Conservation (phyloP, 345 rosid genomes). For the Raphanus raphanistrum region DNA sequence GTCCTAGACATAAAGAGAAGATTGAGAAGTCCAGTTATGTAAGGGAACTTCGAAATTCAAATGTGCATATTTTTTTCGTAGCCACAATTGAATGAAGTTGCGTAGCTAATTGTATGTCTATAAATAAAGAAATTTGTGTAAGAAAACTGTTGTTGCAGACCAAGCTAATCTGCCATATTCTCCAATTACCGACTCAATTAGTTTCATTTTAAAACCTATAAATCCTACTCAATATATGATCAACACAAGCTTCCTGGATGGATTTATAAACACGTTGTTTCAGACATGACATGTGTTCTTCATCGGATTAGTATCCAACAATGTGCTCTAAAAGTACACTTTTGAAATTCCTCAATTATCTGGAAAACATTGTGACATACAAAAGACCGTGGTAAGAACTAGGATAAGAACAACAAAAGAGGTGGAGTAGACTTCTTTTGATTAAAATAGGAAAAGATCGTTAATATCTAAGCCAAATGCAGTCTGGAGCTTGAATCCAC, state of each 20-base stretch:
- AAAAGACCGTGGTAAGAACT: no score
- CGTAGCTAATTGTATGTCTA: neutral
- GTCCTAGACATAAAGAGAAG: neutral
- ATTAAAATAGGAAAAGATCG: no score
- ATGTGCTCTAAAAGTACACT: no score
- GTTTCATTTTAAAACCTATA: neutral
- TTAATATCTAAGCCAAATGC: no score
- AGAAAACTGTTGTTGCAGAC: no score
- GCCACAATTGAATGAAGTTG: neutral
- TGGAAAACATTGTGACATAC: no score
- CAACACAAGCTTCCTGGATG: neutral
- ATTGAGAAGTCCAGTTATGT: neutral
- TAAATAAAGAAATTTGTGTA: no score
- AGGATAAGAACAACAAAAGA: no score
- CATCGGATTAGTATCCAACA: no score
- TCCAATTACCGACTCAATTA: neutral
- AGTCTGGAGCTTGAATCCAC: no score
- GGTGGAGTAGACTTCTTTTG: no score
- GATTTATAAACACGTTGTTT: neutral
- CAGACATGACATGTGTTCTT: neutral
- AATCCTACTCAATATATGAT: neutral
- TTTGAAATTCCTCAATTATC: no score
- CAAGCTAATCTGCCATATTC: neutral
- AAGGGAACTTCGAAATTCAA: neutral
- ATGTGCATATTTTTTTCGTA: neutral